These are phyloP conservation scores for Rosa lucieae DNA, from an alignment of 306 rosid genomes.

Conservation along the genomic window DNA sequence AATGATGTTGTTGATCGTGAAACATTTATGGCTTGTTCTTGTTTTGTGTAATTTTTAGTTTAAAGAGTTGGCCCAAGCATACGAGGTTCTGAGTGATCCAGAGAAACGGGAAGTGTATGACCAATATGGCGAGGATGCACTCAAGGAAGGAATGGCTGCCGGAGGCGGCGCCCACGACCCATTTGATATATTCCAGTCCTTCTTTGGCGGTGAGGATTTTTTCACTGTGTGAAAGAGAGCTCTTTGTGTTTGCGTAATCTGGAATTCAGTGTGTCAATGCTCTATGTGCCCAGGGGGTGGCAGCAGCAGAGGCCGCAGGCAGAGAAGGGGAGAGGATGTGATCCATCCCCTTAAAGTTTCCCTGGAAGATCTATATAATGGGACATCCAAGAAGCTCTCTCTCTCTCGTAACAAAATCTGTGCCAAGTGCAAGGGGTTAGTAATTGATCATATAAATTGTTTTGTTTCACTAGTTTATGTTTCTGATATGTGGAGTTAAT, in stretches of 20 bases:
- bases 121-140: conserved; percentile 88
- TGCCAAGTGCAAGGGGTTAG: conserved; percentile 88
- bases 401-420: conserved; percentile 84
- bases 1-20: no score
- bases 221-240: no score
- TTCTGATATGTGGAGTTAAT: not conserved
- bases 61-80: conserved; percentile 93
- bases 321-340: conserved; percentile 96
- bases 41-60: conserved; percentile 33
- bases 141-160: conserved; percentile 98
- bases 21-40: no score
- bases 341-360: conserved; percentile 92
- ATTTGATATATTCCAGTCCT: conserved; percentile 84
- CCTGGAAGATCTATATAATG: conserved; percentile 77
- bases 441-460: not conserved
- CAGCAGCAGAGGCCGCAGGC: conserved; percentile 87
- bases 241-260: no score
- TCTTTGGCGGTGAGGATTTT: conserved; percentile 37
- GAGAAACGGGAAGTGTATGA: conserved; percentile 95
- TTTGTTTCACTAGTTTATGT: not conserved
- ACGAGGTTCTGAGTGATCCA: conserved; percentile 90
- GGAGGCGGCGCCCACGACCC: conserved; percentile 95
- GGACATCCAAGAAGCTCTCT: conserved; percentile 90
- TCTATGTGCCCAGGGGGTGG: conserved; percentile 4
- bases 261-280: no score